Evolutionary conservation across 2,329 filamentous ascomycete genomes (phyloP).

Genomic region (Cladosporium sp.): DNA sequence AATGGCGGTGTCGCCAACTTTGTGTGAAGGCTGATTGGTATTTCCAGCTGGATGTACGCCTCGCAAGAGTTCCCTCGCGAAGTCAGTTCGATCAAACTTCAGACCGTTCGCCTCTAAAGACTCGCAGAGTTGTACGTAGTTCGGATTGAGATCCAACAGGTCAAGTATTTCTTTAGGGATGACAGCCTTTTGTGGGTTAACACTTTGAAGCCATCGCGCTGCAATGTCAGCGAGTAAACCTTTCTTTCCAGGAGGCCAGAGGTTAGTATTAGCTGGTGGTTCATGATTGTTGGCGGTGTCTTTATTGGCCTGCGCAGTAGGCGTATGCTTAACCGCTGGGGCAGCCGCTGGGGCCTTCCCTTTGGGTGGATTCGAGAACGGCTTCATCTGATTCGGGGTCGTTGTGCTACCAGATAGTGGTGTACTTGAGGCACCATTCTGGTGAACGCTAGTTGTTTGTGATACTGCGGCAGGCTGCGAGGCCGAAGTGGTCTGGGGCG

Average conservation of each 20-base stretch:
- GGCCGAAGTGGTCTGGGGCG: slow-evolving; percentile 13
- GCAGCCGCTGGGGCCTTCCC: not conserved
- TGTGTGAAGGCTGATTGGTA: slow-evolving; percentile 7
- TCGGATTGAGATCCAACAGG: slow-evolving; percentile 50
- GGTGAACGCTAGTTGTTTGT: not conserved
- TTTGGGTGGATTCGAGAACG: not conserved
- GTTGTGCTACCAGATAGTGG: not conserved
- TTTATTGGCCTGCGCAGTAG: too few relatives aligned
- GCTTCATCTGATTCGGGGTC: not conserved
- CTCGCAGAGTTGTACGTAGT: slow-evolving; percentile 52
- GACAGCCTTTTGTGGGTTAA: slow-evolving; percentile 37
- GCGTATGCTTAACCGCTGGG: too few relatives aligned
- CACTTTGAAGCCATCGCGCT: slow-evolving; percentile 46
- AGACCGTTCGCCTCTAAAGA: slow-evolving; percentile 47
- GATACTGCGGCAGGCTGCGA: not conserved
- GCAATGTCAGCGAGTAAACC: slow-evolving; percentile 47
- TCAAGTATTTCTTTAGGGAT: slow-evolving; percentile 38
- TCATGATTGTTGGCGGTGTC: not conserved
- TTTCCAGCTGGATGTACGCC: slow-evolving; percentile 40
- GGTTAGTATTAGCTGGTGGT: slow-evolving; percentile 23
- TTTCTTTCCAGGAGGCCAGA: slow-evolving; percentile 51
- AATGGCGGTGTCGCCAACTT: not conserved
- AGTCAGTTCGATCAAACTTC: slow-evolving; percentile 46
- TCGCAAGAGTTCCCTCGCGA: slow-evolving; percentile 48
- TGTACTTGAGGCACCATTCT: slow-evolving; percentile 1